These are phyloP conservation scores for Xylaria bambusicola DNA, from an alignment of 495 filamentous ascomycete genomes.

Conservation along the genomic window DNA sequence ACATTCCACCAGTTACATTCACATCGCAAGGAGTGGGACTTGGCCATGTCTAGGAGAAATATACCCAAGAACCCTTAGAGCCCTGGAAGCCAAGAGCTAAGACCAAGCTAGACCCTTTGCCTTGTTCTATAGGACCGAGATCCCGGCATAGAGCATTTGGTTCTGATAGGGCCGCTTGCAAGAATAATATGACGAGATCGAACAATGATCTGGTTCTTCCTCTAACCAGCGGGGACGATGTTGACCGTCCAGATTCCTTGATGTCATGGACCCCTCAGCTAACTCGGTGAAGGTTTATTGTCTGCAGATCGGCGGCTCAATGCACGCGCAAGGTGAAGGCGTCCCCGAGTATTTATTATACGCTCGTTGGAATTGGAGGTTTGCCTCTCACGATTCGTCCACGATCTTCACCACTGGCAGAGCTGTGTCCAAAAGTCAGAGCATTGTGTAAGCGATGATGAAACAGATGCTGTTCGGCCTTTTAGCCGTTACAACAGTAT, in stretches of 20 bases:
- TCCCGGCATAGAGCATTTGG: neutral
- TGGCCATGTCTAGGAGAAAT: no score
- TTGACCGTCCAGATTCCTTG: neutral
- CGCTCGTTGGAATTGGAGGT: neutral
- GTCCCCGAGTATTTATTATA: conserved; percentile 9
- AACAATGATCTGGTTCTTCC: neutral
- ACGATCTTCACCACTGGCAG: neutral
- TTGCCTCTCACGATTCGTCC: neutral
- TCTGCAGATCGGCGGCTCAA: neutral
- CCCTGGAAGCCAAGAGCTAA: neutral
- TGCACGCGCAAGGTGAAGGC: neutral
- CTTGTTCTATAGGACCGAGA: neutral
- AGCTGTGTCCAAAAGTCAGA: neutral
- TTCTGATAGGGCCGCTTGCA: conserved; percentile 15
- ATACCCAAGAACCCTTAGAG: no score
- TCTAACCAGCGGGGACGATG: neutral
- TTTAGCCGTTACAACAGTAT: conserved; percentile 19
- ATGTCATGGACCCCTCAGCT: neutral
- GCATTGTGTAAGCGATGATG: conserved; percentile 30
- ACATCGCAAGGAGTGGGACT: neutral
- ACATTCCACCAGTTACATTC: conserved; percentile 5
- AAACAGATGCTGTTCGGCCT: conserved; percentile 17
- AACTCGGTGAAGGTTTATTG: neutral
- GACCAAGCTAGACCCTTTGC: neutral
- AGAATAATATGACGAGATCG: conserved; percentile 18